Base-by-base conservation (phyloP, 352 stramenopile species). In the Phytophthora pini region DNA sequence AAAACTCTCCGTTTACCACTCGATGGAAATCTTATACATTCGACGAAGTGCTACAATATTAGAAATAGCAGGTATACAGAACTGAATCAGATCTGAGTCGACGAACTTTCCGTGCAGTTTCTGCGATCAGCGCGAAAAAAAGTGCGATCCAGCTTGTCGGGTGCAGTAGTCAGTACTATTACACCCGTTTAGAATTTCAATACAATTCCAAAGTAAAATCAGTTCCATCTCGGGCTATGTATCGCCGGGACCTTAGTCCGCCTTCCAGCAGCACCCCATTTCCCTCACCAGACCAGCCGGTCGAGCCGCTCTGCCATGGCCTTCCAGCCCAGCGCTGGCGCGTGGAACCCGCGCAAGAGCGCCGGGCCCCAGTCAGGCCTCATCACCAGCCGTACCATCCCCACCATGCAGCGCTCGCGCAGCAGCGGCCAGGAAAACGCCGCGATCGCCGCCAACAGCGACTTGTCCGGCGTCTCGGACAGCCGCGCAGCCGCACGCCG, bases 381-480 rank as follows among this genome's bases (percentile, higher is more conserved):
- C 24, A 56, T 67, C 32, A 54, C 53, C 20, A 73, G 52, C 27
- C 40, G 52, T 22, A 67, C 45, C 50, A 49, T 70, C n/a, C 61
- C 66, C n/a, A 56, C 24, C 22, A 69, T 70, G 56, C 56, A 61
- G 53, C 62, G 53, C 45, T 49, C 59, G 15, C 61, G 44, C 22
- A 67, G 49, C 31, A 63, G 32, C 22, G 39, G 45, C 13, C 61
- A 72, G 27, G 61, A 75, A 55, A 68, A 72, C 47, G 46, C 56
- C 2, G 56, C 51, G 11, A 27, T 56, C 8, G n/a, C 41, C 2
- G 53, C 53, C 27, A 67, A 70, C 26, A 50, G 49, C 24, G 31
- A 43, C 38, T 8, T 43, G 13, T 43, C 56, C 31, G 9, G 8
- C 31, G 15, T 20, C 8, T 15, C 49, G 8, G 65, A 72, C 32